Base-by-base conservation (phyloP, 441 rosid genomes). In the Syzygium malaccense region DNA sequence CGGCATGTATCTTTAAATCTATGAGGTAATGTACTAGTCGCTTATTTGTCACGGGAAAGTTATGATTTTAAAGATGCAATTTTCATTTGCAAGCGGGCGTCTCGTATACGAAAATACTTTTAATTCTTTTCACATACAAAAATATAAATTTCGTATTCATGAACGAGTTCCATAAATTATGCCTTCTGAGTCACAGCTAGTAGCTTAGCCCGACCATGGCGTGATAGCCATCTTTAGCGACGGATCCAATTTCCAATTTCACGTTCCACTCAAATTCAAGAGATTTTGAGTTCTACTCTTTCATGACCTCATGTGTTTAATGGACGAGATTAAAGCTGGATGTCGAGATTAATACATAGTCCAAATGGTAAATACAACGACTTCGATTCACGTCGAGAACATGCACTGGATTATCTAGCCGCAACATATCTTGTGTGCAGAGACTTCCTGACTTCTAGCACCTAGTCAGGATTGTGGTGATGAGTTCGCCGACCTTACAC, bases 311-410 rank as follows among this genome's bases (percentile, higher is more conserved):
- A 30, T 66, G 41, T 10, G 3, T 17, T 68, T 20, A 68, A 1
- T 1, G 7, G 79, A 32, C 6, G 45, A 68, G 25, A 32, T 66
- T 9, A 30, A 25, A 68, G 79, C 7, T 33, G 1, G 6, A 32
- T 9, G 45, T 19, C 4, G 2, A 2, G 25, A 6, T 33, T 18
- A 32, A 18, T 66, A 17, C 3, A 0, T 4, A 2, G 41, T 4
- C 23, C 75, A 30, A 66, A 32, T 66, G 19, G 41, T 32, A 66
- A 66, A 32, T 4, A 68, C 18, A 4, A 4, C 6, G 8, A 32
- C 17, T 32, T 66, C 5, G 5, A 66, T 33, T 68, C 79, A 66
- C 14, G 0, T 66, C 4, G 0, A 0, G 7, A 18, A 1, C 25
- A 8, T 18, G 3, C 33, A 23, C 25, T 20, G 1, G 12, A 20